A percentile compares a stretch with the other conserved stretches of the same genome.
Evolutionary conservation across 1,284 basidiomycete genomes (phyloP).

Genomic region (Taiwanofungus camphoratus): DNA sequence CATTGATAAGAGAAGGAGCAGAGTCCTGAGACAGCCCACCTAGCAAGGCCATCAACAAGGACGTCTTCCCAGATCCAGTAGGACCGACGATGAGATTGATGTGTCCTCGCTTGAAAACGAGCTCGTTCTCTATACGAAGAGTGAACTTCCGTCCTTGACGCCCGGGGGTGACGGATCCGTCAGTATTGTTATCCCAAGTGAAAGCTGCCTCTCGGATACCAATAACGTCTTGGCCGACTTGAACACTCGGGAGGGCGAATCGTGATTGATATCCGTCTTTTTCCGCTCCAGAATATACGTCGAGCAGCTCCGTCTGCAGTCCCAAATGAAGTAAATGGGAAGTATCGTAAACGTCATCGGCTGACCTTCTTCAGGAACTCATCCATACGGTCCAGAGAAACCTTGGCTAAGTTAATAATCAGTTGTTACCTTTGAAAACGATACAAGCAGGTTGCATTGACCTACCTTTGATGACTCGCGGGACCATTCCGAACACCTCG

Average conservation of each 20-base stretch:
- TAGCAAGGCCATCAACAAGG: conserved; percentile 47
- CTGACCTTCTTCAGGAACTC: conserved; percentile 37
- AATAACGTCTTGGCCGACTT: conserved; percentile 23
- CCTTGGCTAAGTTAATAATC: conserved; percentile 27
- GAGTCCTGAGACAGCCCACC: conserved; percentile 24
- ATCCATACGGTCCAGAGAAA: conserved; percentile 39
- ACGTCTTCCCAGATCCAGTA: conserved; percentile 47
- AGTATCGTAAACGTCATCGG: conserved; percentile 4
- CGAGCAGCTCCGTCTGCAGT: conserved; percentile 39
- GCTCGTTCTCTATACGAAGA: conserved; percentile 42
- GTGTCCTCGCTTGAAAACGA: conserved; percentile 49
- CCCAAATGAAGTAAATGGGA: conserved; percentile 5
- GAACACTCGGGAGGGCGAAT: conserved; percentile 10
- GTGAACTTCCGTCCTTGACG: conserved; percentile 33
- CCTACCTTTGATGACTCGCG: conserved; percentile 23
- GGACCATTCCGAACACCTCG: conserved; percentile 23
- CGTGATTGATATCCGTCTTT: conserved; percentile 1
- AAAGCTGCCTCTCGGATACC: conserved; percentile 35
- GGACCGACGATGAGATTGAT: conserved; percentile 63
- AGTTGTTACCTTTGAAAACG: not conserved
- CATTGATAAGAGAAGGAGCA: not conserved
- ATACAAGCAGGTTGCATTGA: not conserved
- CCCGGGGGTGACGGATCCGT: conserved; percentile 19
- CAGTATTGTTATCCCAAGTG: conserved; percentile 27
- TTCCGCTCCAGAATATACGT: conserved; percentile 32